Percentiles rank a stretch among this genome's conserved stretches.
These are phyloP conservation scores for Rhodotorula glutinis DNA, from an alignment of 1,284 basidiomycete species.

Conservation along the genomic window DNA sequence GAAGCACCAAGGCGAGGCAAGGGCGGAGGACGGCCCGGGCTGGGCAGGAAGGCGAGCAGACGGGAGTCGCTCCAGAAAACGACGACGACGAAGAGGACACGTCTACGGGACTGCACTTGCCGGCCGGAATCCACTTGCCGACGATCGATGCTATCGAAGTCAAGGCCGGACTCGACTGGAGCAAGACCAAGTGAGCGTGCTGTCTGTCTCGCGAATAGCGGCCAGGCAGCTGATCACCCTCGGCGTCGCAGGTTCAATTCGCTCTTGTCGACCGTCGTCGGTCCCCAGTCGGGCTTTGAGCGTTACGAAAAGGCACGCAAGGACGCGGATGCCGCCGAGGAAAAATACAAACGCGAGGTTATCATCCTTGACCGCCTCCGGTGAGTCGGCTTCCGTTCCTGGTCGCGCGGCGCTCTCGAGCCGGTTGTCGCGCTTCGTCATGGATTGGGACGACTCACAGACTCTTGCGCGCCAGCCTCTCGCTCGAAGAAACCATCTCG, in stretches of 20 bases:
- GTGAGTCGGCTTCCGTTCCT: conserved; percentile 1
- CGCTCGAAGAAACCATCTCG: conserved; percentile 36
- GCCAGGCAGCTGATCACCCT: no score
- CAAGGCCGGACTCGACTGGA: conserved; percentile 29
- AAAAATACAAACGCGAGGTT: conserved; percentile 30
- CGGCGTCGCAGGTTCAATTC: conserved; percentile 24
- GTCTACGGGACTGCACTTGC: background rate
- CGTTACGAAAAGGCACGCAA: conserved; percentile 22
- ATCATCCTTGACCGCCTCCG: conserved; percentile 17
- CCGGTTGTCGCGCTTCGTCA: no score
- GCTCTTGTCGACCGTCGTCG: conserved; percentile 26
- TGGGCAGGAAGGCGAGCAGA: no score
- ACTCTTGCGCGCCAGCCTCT: conserved; percentile 19
- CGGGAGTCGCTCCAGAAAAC: background rate
- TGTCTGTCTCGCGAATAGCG: no score
- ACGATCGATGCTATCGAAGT: conserved; percentile 23
- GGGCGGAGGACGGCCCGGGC: no score
- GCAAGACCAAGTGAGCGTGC: conserved; percentile 27
- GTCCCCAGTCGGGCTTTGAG: conserved; percentile 21
- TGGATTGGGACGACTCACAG: no score
- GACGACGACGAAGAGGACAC: conserved; percentile 8
- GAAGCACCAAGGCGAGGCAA: background rate
- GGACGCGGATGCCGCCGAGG: conserved; percentile 36
- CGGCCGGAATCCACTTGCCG: background rate
- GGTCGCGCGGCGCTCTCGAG: background rate